These are phyloP conservation scores for Wallacemonas sp. DNA, from an alignment of 208 protist species.

Conservation along the genomic window DNA sequence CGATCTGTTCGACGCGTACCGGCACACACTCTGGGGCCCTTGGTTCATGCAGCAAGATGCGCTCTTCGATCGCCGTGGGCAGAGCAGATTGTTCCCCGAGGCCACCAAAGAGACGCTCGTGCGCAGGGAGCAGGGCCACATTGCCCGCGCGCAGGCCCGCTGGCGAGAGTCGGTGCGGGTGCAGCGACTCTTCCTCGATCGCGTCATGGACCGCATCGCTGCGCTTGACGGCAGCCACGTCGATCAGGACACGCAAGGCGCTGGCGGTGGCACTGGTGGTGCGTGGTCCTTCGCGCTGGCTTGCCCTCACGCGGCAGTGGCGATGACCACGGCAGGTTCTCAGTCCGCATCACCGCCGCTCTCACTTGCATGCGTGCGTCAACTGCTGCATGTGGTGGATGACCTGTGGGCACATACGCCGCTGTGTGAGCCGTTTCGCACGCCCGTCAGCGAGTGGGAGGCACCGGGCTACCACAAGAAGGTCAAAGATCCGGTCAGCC, in stretches of 20 bases:
- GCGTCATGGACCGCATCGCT: not conserved
- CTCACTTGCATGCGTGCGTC: slow-evolving; percentile 19
- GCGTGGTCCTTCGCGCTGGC: slow-evolving; percentile 24
- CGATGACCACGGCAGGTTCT: not conserved
- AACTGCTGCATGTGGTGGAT: slow-evolving; percentile 58
- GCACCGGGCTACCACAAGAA: slow-evolving; percentile 68
- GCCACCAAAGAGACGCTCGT: slow-evolving; percentile 9
- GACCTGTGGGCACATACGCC: slow-evolving; percentile 38
- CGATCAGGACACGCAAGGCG: too few relatives aligned
- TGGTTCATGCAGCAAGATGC: slow-evolving; percentile 16
- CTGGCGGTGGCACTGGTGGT: too few relatives aligned
- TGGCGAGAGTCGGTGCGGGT: slow-evolving; percentile 73
- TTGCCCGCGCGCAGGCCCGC: slow-evolving; percentile 26
- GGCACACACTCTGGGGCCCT: slow-evolving; percentile 32
- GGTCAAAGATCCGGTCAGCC: slow-evolving; percentile 48
- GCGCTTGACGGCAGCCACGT: too few relatives aligned
- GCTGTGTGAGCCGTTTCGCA: slow-evolving; percentile 38
- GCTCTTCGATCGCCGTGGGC: slow-evolving; percentile 9
- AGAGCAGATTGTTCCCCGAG: not conserved
- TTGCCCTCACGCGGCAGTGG: slow-evolving; percentile 14
- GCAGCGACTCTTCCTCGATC: slow-evolving; percentile 39
- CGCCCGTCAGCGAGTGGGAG: slow-evolving; percentile 74
- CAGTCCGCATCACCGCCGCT: not conserved
- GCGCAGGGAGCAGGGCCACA: not conserved
- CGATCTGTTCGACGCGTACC: slow-evolving; percentile 29